Evolutionary conservation across 129 eudicot species (phyloP).

Genomic region (Apium graveolens): DNA sequence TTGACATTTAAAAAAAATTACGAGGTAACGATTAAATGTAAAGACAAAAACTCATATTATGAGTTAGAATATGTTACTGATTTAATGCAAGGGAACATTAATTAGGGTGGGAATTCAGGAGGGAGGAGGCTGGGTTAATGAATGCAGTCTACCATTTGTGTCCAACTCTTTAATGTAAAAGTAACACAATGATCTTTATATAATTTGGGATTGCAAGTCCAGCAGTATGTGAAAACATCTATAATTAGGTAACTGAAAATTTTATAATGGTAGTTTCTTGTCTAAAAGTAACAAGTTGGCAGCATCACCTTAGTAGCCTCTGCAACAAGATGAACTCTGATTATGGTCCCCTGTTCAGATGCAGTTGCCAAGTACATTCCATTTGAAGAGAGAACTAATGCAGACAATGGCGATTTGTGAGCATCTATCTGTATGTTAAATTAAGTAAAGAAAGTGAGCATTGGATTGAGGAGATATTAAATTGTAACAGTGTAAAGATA

Average conservation of each 20-base stretch:
- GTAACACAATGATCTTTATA: neutral
- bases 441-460: slow-evolving; percentile 9
- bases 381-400: slow-evolving; percentile 72
- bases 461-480: neutral
- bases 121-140: neutral
- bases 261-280: neutral
- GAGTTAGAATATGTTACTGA: neutral
- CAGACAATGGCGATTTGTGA: slow-evolving; percentile 71
- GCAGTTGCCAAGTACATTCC: slow-evolving; percentile 95
- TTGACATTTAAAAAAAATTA: neutral
- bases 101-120: neutral
- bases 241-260: neutral
- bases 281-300: neutral
- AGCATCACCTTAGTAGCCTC: slow-evolving; percentile 78
- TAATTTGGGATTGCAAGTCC: neutral
- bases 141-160: neutral
- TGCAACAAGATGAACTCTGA: slow-evolving; percentile 81
- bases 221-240: neutral
- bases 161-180: neutral
- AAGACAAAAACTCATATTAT: neutral
- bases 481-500: neutral
- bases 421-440: slow-evolving; percentile 62
- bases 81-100: neutral
- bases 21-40: neutral
- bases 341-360: slow-evolving; percentile 91